Percentiles rank a stretch among this genome's conserved stretches.
Evolutionary conservation across 768 basidiomycete genomes (phyloP).

Genomic region (Boletus insuetus): DNA sequence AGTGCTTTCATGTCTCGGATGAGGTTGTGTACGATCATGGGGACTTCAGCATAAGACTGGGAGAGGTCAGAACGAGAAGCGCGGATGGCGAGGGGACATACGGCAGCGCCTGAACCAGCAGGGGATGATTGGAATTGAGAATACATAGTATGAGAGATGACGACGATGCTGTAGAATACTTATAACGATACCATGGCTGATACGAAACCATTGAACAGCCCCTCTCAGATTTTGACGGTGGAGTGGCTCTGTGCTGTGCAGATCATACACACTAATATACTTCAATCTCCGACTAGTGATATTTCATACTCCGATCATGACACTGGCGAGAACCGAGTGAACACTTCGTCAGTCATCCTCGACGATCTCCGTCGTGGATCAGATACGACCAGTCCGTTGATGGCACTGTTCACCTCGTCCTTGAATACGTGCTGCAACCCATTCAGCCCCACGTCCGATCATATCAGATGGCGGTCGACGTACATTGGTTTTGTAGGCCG

Average conservation of each 20-base stretch:
- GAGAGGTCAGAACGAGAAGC: neutral
- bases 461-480: slow-evolving; percentile 12
- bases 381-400: slow-evolving; percentile 15
- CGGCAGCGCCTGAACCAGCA: no score
- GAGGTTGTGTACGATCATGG: slow-evolving; percentile 60
- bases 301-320: slow-evolving; percentile 5
- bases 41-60: slow-evolving; percentile 42
- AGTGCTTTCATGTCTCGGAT: slow-evolving; percentile 83
- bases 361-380: slow-evolving; percentile 22
- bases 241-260: neutral
- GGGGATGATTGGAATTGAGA: neutral
- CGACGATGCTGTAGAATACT: no score
- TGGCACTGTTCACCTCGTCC: slow-evolving; percentile 15
- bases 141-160: no score
- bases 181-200: neutral
- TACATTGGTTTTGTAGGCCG: slow-evolving; percentile 42
- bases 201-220: neutral
- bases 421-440: slow-evolving; percentile 18
- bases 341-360: neutral
- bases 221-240: neutral
- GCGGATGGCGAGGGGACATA: neutral
- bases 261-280: neutral
- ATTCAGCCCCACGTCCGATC: neutral
- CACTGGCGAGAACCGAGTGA: slow-evolving; percentile 20
- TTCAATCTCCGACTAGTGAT: neutral